Conservation (phyloP, 225 moss, liverwort and hornwort species). For the Bryoerythrophyllum caledonicum region DNA sequence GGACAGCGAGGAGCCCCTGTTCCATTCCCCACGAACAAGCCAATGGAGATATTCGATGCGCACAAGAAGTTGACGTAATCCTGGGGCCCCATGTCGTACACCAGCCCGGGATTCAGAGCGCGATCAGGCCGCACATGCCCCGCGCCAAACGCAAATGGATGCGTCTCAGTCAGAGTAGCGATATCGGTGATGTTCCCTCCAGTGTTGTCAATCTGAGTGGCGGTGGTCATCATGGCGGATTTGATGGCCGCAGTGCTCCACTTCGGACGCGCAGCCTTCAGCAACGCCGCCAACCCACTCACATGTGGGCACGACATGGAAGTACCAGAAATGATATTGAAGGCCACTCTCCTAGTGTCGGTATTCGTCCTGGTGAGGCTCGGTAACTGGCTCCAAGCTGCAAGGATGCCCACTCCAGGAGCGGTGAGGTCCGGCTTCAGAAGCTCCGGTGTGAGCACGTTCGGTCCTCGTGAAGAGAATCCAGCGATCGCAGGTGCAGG, state of each 20-base stretch:
- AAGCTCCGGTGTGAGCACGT: neutral
- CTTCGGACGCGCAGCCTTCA: neutral
- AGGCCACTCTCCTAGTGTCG: neutral
- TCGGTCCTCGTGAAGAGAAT: slow-evolving; percentile 1
- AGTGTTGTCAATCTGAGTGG: neutral
- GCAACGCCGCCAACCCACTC: neutral
- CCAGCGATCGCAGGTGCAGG: neutral
- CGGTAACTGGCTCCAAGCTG: neutral
- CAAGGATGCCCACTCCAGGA: neutral
- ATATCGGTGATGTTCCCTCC: neutral
- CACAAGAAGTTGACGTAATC: neutral
- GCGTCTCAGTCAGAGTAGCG: neutral
- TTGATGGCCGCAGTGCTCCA: slow-evolving; percentile 1
- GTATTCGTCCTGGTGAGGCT: neutral
- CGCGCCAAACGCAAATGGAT: neutral
- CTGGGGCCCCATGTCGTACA: neutral
- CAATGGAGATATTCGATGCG: neutral
- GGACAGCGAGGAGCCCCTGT: neutral
- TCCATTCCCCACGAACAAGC: neutral
- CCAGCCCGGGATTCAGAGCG: neutral
- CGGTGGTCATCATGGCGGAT: neutral
- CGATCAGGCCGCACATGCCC: neutral
- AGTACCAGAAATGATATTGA: neutral
- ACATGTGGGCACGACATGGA: neutral
- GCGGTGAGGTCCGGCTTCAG: slow-evolving; percentile 6